These are phyloP conservation scores for Yamadazyma ubonensis DNA, from an alignment of 805 yeast genomes.

Conservation along the genomic window DNA sequence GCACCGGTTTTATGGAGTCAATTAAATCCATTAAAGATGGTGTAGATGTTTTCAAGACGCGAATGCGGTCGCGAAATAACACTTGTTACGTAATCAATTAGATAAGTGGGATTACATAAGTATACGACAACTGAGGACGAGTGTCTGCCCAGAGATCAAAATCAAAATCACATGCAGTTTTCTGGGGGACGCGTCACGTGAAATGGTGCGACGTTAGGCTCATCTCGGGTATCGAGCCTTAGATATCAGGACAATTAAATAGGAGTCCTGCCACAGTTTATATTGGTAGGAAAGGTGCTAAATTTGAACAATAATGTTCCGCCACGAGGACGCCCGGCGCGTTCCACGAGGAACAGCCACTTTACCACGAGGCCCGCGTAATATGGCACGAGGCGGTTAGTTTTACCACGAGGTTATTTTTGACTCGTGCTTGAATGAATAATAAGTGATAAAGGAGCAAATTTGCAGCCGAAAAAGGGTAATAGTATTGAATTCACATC, in stretches of 20 bases:
- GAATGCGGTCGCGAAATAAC: slow-evolving; percentile 1
- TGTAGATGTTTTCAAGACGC: neutral
- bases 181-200: neutral
- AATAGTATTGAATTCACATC: neutral
- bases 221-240: neutral
- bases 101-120: no score
- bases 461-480: no score
- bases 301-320: no score
- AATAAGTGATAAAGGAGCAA: no score
- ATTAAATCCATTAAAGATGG: slow-evolving; percentile 21
- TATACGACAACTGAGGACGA: neutral
- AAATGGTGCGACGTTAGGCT: slow-evolving; percentile 2
- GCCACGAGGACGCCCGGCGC: no score
- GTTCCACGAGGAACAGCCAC: no score
- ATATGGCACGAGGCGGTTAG: no score
- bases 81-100: neutral
- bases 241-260: neutral
- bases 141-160: neutral
- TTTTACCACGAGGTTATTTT: no score
- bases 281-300: no score
- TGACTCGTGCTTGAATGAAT: no score
- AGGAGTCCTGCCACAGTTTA: neutral
- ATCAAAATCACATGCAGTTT: slow-evolving; percentile 3
- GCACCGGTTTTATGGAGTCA: slow-evolving; percentile 20
- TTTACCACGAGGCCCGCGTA: no score